These are phyloP conservation scores for Tolypocladium cylindrosporum DNA, from an alignment of 2,329 filamentous ascomycete species.

Conservation along the genomic window DNA sequence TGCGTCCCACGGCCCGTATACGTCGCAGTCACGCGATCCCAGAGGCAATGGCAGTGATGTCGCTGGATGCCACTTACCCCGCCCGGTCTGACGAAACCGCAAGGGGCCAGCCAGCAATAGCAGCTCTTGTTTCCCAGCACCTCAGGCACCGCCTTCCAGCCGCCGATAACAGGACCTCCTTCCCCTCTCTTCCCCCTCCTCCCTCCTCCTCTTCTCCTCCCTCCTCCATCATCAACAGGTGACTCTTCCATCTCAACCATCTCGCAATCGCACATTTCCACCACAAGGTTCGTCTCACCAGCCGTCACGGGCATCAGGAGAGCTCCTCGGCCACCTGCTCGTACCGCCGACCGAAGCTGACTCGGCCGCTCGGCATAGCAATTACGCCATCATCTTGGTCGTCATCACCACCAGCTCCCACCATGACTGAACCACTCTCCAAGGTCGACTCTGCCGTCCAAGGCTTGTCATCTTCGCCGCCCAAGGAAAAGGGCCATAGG, in stretches of 20 bases:
- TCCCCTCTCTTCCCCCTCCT: constrained; percentile 15
- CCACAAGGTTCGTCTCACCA: constrained; percentile 8
- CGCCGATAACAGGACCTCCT: constrained; percentile 21
- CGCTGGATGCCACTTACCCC: constrained; percentile 25
- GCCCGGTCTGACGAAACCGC: constrained; percentile 32
- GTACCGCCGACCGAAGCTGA: background rate
- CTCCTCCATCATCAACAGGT: constrained; percentile 13
- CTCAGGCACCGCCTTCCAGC: constrained; percentile 8
- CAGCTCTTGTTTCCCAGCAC: constrained; percentile 1
- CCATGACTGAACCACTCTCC: constrained; percentile 49
- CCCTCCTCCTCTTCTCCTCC: constrained; percentile 13
- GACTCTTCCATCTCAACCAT: constrained; percentile 3
- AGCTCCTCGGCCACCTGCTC: background rate
- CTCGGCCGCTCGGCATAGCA: background rate
- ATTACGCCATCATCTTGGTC: background rate
- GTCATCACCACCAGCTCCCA: constrained; percentile 7
- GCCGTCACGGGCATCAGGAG: background rate
- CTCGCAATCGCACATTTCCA: constrained; percentile 12
- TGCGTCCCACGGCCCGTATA: background rate
- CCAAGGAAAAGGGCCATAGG: constrained; percentile 56
- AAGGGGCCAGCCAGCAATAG: constrained; percentile 9
- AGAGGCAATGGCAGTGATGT: constrained; percentile 4
- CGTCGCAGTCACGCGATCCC: constrained; percentile 8
- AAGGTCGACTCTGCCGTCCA: constrained; percentile 91
- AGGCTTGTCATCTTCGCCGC: constrained; percentile 59